phyloP scores from a whole-genome alignment of 352 stramenopile genomes.

The Phytophthora kernoviae region DNA sequence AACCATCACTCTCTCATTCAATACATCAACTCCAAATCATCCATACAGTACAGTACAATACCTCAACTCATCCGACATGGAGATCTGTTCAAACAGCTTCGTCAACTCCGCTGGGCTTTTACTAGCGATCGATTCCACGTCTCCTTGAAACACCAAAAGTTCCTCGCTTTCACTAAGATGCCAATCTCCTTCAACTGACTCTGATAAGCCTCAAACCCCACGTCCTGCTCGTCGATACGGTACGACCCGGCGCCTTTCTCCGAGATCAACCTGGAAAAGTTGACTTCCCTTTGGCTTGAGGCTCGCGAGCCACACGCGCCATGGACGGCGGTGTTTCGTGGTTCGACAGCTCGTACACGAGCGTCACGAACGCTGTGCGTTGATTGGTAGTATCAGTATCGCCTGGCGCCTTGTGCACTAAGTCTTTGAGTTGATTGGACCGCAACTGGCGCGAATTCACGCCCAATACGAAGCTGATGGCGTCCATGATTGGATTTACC shows the following conservation, averaged over 20 bases:
- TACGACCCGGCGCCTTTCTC: constrained; percentile 89
- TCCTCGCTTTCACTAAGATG: constrained; percentile 98
- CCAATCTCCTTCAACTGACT: constrained; percentile 94
- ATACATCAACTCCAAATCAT: too few relatives aligned
- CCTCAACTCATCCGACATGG: constrained; percentile 88
- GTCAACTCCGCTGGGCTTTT: constrained; percentile 96
- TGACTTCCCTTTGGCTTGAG: constrained; percentile 59
- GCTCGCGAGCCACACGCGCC: constrained; percentile 15
- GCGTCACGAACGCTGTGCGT: constrained; percentile 88
- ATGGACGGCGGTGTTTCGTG: constrained; percentile 59
- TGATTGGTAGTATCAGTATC: constrained; percentile 39
- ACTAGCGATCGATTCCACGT: constrained; percentile 97
- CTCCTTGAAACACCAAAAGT: constrained; percentile 99
- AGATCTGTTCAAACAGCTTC: constrained; percentile 98
- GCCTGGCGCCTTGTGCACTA: constrained; percentile 91
- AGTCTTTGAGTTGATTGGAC: constrained; percentile 95
- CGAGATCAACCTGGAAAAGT: constrained; percentile 95
- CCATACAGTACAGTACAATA: constrained; percentile 18
- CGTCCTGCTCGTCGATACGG: constrained; percentile 74
- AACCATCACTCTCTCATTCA: background rate
- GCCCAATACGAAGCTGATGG: constrained; percentile 98
- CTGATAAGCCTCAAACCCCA: constrained; percentile 95
- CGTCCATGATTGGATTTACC: constrained; percentile 96
- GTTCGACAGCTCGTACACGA: constrained; percentile 92
- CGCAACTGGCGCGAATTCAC: constrained; percentile 96